Evolutionary conservation across 495 filamentous ascomycete genomes (phyloP), one percentile per base, ranked within the genome.

Genomic region (Trichocladium uniseriatum): DNA sequence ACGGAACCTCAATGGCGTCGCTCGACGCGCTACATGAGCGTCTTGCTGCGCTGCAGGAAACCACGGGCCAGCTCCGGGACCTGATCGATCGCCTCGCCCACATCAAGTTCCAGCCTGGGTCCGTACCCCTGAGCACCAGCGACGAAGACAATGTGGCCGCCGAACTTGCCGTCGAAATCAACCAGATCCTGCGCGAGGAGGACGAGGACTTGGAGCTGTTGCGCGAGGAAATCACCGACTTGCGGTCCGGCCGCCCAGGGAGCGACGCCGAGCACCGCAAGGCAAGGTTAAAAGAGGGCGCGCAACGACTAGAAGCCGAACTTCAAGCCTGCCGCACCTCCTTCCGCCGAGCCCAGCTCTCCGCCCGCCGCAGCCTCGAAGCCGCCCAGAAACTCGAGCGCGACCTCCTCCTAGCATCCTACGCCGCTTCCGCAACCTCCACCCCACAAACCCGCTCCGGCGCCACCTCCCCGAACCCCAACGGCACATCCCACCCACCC

Each of bases 131-230:
- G 52, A 38, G 38, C 27, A 37, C 29, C 40, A 48, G 32, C 51
- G 79, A 80, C 10, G 77, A 79, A 41, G 78, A 64, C 43, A 68
- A 87, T 58, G 79, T 80, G 8, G 77, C 84, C 28, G 49, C 82
- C n/a, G 92, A 95, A 60, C 78, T 98, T 8, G 79, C 79, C 42
- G 67, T 78, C 19, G 87, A 92, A 61, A 95, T 96, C 48, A 87
- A 87, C 57, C 78, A 86, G 54, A 74, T 76, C 44, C 69, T 98
- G 40, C 86, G 87, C 58, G 86, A 92, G 46, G 79, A 87, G 40
- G 88, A 96, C 62, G 81, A 89, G 29, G 87, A 95, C 48, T 75
- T 95, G 40, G 91, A 95, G 61, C 64, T 92, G 11, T 56, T 97
- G 45, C 74, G 75, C 20, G 85, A 88, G 52, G 89, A 95, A 45